phyloP scores from a whole-genome alignment of 2,329 filamentous ascomycete genomes.

The Epichloe festucae region DNA sequence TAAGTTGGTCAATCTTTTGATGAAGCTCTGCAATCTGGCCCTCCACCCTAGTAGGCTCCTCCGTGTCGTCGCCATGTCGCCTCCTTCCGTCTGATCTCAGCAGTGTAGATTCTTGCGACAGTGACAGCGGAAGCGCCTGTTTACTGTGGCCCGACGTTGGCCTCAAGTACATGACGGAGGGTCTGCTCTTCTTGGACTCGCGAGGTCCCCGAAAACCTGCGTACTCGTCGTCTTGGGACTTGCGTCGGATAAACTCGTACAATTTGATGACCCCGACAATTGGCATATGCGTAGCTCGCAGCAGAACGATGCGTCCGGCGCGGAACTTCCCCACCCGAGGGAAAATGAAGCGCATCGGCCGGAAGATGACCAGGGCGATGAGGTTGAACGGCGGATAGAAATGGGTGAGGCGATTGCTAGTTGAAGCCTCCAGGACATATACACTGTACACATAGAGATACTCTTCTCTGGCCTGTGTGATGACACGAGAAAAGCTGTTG shows the following conservation, averaged over 20 bases:
- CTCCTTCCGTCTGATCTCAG: constrained; percentile 8
- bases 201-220: constrained; percentile 36
- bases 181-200: constrained; percentile 13
- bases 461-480: constrained; percentile 55
- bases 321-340: constrained; percentile 51
- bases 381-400: constrained; percentile 65
- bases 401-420: constrained; percentile 54
- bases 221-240: constrained; percentile 28
- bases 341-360: constrained; percentile 58
- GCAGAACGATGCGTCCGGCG: constrained; percentile 44
- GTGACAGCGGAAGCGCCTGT: constrained; percentile 4
- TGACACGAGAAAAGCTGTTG: constrained; percentile 57
- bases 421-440: constrained; percentile 53
- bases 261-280: constrained; percentile 55
- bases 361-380: constrained; percentile 56
- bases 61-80: constrained; percentile 20
- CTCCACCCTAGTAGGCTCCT: constrained; percentile 31
- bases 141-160: constrained; percentile 8
- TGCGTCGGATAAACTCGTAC: constrained; percentile 45
- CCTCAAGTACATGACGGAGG: constrained; percentile 9
- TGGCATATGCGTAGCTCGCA: constrained; percentile 51
- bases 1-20: constrained; percentile 40
- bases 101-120: constrained; percentile 9
- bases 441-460: constrained; percentile 65
- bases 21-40: constrained; percentile 41